Base-by-base conservation (phyloP, 1,139 yeast species). In the Yamadazyma trypodendri region DNA sequence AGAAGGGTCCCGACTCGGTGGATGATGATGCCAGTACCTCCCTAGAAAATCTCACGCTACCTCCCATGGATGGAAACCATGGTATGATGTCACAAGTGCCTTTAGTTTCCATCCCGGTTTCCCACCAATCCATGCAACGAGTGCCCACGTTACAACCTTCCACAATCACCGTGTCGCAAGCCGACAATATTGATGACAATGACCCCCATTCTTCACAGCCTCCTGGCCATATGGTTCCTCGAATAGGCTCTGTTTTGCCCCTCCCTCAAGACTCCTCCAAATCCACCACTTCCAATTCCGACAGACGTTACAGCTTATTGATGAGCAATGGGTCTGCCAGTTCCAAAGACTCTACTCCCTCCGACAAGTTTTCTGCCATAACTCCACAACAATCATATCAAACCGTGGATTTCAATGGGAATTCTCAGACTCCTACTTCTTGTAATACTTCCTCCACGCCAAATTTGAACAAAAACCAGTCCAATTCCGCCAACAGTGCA, bases 11-110 rank as follows among this genome's bases (percentile, higher is more conserved):
- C 11, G 31, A 28, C 14, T 17, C 23, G 23, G 36, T 52, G 41
- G 56, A 52, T 41, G 52, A 55, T 34, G 46, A 38, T 15, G 22
- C n/a, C 11, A 18, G n/a, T 13, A 22, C 24, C 34, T 34, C 32
- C 31, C 18, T 27, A n/a, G 38, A 31, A 9, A n/a, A 12, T 6
- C 16, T 22, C 6, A 16, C 35, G 12, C 9, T 24, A 6, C 33
- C 33, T 20, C 15, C 11, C 9, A 24, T 23, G 13, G 20, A 18
- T 3, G n/a, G 6, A 6, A 10, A 11, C 23, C 31, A 14, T 13
- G 13, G 6, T 10, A 14, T 32, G 18, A 12, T 24, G 20, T 10
- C 35, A 13, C 28, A 13, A 7, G 23, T 25, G 6, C 28, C 32
- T 17, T n/a, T 22, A 12, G 24, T 23, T 10, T 15, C 32, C 12